phyloP scores from a whole-genome alignment of 176 grass and related monocot genomes.

The Triticum urartu region DNA sequence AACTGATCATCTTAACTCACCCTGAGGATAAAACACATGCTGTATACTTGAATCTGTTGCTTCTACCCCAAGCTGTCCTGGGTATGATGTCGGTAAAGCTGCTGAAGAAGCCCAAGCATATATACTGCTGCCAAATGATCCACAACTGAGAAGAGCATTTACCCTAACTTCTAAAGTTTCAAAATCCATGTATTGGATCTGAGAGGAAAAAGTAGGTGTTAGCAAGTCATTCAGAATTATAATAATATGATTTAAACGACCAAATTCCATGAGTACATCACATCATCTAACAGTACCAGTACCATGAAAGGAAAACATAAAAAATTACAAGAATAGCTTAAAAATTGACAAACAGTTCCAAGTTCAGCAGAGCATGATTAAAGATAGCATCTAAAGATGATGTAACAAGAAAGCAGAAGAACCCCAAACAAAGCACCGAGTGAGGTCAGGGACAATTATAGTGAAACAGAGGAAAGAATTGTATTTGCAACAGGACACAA shows the following conservation, averaged over 20 bases:
- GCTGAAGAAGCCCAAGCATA: conserved; percentile 7
- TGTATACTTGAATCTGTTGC: conserved; percentile 19
- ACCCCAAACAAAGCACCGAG: neutral
- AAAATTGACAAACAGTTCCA: neutral
- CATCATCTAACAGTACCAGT: neutral
- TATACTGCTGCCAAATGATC: neutral
- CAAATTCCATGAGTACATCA: neutral
- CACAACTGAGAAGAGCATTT: conserved; percentile 27
- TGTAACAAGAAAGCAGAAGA: neutral
- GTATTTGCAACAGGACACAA: conserved; percentile 21
- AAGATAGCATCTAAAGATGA: neutral
- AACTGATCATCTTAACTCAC: conserved; percentile 41
- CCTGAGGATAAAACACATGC: conserved; percentile 36
- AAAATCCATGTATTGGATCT: conserved; percentile 42
- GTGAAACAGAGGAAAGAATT: neutral
- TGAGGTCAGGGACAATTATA: neutral
- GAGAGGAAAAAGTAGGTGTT: conserved; percentile 25
- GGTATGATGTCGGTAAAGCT: neutral
- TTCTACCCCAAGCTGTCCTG: conserved; percentile 27
- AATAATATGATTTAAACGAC: neutral
- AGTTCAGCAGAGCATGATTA: neutral
- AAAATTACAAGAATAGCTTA: conserved; percentile 2
- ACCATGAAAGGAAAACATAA: neutral
- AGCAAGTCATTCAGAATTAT: conserved; percentile 19
- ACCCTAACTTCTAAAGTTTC: conserved; percentile 26